Evolutionary conservation across 148 eudicot genomes (phyloP), one percentile per base, ranked within the genome.

Genomic region (Spergularia bocconei): DNA sequence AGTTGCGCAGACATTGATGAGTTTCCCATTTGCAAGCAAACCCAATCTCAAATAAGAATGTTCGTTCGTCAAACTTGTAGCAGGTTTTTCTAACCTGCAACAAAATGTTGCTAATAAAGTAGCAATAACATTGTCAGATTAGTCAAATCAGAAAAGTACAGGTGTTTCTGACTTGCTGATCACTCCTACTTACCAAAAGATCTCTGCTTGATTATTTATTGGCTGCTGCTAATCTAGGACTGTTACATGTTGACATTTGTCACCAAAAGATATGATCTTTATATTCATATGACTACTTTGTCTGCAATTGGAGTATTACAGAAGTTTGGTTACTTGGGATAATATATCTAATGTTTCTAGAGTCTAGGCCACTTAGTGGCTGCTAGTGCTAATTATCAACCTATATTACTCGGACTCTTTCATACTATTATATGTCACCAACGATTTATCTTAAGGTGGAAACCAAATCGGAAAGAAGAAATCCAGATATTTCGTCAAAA

Each of bases 261-360:
- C 63, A 16, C 53, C 5, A 36, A 64, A 67, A 38, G 56, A 29
- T 33, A 67, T 29, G 36, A 29, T 29, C 36, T 29, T 29, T 29
- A 29, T 29, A 2, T 29, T 29, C 2, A 29, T 29, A 29, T 23
- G 25, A 44, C 41, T 76, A 16, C 2, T 57, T 29, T 47, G 23
- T 17, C 58, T 68, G 59, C 41, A 38, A 15, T 23, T 47, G 60
- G 44, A 23, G 51, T 67, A 57, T 20, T 44, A 44, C 8, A 44
- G 47, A 57, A 69, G 66, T 50, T 76, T 76, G 78, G 72, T 58
- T 76, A 58, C 41, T 75, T 41, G 55, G 64, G 72, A 67, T 39
- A 57, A 47, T 47, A 14, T 36, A 67, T 47, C 13, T 23, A 15
- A 56, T 72, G 33, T 44, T 58, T 29, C 61, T 64, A n/a, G n/a